A percentile compares a stretch with the other conserved stretches of the same genome.
Conservation (phyloP, 1,284 basidiomycete species). For the Tylopilus sp. region DNA sequence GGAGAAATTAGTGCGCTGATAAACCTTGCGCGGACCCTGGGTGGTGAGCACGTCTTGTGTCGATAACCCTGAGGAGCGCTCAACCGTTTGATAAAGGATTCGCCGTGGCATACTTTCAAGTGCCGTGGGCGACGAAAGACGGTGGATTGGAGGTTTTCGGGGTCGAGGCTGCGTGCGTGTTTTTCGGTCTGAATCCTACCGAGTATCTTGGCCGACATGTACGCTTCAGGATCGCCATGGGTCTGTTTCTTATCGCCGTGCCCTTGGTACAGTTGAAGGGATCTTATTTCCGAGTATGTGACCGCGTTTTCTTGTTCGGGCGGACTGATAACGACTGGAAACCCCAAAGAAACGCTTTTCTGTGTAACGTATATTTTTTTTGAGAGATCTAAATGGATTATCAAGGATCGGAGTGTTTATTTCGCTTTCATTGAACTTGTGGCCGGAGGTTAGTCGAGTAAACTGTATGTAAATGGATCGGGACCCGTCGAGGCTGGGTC, state of each 20-base stretch:
- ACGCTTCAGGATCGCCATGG: conserved; percentile 38
- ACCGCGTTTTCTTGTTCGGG: not conserved
- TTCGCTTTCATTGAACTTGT: not conserved
- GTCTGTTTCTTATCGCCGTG: conserved; percentile 46
- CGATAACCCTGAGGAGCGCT: not conserved
- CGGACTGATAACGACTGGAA: not conserved
- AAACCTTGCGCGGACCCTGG: conserved; percentile 48
- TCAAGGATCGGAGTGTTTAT: not conserved
- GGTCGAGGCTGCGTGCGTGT: conserved; percentile 44
- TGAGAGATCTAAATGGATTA: not conserved
- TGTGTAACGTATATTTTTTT: conserved; percentile 3
- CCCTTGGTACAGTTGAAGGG: conserved; percentile 46
- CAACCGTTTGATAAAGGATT: conserved; percentile 33
- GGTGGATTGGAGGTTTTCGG: conserved; percentile 49
- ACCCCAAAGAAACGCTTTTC: conserved; percentile 19
- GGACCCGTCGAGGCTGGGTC: not conserved
- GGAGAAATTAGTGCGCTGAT: conserved; percentile 54
- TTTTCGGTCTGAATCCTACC: not conserved
- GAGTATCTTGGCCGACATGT: not conserved
- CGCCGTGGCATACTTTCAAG: conserved; percentile 54
- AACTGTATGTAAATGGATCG: not conserved
- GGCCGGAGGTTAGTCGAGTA: no score
- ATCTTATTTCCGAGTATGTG: conserved; percentile 40
- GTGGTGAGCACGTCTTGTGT: conserved; percentile 29
- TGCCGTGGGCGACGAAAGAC: conserved; percentile 48